Conservation (phyloP, 371 early-diverging fungal genomes). For the Mortierella sp. region DNA sequence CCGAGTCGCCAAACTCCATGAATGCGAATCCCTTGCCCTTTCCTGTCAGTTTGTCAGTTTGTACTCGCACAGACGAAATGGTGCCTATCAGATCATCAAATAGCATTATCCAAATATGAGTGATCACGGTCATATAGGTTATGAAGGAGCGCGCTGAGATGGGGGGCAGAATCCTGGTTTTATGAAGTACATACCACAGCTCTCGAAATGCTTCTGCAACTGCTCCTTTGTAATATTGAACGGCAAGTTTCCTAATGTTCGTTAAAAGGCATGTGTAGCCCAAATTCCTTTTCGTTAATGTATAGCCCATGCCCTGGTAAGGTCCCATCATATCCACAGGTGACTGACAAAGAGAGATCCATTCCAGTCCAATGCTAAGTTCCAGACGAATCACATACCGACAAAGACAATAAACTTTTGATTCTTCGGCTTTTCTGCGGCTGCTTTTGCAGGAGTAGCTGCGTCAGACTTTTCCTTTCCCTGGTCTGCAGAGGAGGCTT, state of each 20-base stretch:
- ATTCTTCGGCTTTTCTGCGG: slow-evolving; percentile 37
- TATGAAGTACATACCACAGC: slow-evolving; percentile 53
- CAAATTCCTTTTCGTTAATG: background rate
- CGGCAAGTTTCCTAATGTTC: slow-evolving; percentile 68
- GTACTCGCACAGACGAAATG: slow-evolving; percentile 70
- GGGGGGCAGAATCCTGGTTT: no score
- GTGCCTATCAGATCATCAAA: slow-evolving; percentile 38
- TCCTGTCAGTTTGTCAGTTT: slow-evolving; percentile 78
- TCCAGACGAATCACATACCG: slow-evolving; percentile 61
- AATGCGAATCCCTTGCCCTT: slow-evolving; percentile 85
- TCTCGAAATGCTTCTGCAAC: slow-evolving; percentile 69
- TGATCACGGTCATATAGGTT: background rate
- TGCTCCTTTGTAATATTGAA: slow-evolving; percentile 74
- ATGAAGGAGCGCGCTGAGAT: no score
- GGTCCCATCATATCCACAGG: no score
- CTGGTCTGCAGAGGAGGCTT: background rate
- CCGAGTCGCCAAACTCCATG: slow-evolving; percentile 72
- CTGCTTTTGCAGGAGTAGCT: slow-evolving; percentile 2
- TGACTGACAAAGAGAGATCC: no score
- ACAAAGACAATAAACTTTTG: slow-evolving; percentile 78
- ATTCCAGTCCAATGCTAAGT: no score
- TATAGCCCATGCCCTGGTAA: no score
- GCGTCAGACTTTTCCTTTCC: background rate
- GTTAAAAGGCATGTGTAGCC: background rate
- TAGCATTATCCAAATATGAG: background rate